Evolutionary conservation across 106 monocot genomes (phyloP).

Genomic region (Xerophyta viscosa): DNA sequence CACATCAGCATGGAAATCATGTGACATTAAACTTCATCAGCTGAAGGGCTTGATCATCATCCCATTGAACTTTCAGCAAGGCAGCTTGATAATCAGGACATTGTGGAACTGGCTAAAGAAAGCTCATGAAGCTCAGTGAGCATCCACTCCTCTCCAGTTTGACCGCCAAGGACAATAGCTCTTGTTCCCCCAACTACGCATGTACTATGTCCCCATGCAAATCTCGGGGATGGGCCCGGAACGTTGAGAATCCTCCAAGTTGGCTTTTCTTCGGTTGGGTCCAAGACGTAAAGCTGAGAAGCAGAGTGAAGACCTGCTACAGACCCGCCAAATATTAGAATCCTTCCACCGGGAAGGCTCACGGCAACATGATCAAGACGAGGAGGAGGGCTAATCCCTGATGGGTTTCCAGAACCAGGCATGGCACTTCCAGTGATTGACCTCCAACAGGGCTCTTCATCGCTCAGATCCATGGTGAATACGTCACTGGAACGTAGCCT

Average conservation of each 20-base stretch:
- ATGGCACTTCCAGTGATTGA: conserved; percentile 86
- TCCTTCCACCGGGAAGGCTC: conserved; percentile 69
- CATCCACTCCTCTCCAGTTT: conserved; percentile 99
- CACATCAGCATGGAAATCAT: too few species aligned
- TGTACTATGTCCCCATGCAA: conserved; percentile 97
- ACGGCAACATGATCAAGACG: conserved; percentile 95
- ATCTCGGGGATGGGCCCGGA: conserved; percentile 78
- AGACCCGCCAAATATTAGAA: conserved; percentile 94
- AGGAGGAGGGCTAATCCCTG: conserved; percentile 78
- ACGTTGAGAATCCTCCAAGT: conserved; percentile 90
- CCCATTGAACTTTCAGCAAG: too few species aligned
- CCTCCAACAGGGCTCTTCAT: conserved; percentile 74
- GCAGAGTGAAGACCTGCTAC: conserved; percentile 93
- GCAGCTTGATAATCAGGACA: too few species aligned
- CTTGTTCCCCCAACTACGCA: conserved; percentile 88
- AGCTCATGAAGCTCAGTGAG: conserved; percentile 82
- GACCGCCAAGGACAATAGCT: conserved; percentile 83
- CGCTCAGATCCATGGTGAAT: conserved; percentile 83
- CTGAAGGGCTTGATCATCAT: too few species aligned
- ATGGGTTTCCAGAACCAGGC: conserved; percentile 91
- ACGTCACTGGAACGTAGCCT: conserved; percentile 83
- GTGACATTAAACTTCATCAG: too few species aligned
- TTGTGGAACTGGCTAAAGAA: conserved; percentile 45
- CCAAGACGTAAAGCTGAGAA: conserved; percentile 88
- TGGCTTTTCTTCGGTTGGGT: conserved; percentile 86